Evolutionary conservation across 805 yeast species (phyloP).

Genomic region (Suhomyces vadensis): DNA sequence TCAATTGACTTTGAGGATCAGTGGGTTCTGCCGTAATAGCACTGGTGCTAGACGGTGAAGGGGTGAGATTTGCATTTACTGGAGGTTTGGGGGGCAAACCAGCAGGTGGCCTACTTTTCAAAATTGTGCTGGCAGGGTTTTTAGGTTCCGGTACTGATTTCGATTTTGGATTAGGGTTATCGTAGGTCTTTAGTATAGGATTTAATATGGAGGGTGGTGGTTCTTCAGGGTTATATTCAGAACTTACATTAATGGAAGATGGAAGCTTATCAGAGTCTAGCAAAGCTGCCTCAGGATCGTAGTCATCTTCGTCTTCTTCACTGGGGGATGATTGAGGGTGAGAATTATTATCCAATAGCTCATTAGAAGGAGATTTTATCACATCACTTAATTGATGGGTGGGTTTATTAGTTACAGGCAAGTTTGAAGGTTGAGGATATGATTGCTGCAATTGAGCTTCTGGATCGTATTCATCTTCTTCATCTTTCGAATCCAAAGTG

Average conservation of each 20-base stretch:
- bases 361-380: background rate
- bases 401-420: background rate
- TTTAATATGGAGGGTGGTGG: no score
- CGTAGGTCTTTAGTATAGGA: no score
- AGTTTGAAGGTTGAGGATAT: background rate
- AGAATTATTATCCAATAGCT: no score
- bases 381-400: no score
- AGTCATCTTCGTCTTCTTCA: slow-evolving; percentile 13
- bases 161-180: background rate
- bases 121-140: background rate
- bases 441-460: slow-evolving; percentile 16
- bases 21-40: background rate
- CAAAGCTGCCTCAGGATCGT: slow-evolving; percentile 13
- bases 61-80: slow-evolving; percentile 13
- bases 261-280: background rate
- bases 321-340: no score
- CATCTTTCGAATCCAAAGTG: slow-evolving; percentile 9
- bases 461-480: slow-evolving; percentile 31
- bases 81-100: slow-evolving; percentile 35
- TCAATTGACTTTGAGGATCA: slow-evolving; percentile 21
- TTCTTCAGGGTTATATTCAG: background rate
- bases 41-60: background rate
- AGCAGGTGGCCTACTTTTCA: slow-evolving; percentile 16
- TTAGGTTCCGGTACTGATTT: background rate
- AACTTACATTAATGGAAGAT: background rate